Conservation (phyloP, 2,329 filamentous ascomycete species). For the Penicillium expansum region DNA sequence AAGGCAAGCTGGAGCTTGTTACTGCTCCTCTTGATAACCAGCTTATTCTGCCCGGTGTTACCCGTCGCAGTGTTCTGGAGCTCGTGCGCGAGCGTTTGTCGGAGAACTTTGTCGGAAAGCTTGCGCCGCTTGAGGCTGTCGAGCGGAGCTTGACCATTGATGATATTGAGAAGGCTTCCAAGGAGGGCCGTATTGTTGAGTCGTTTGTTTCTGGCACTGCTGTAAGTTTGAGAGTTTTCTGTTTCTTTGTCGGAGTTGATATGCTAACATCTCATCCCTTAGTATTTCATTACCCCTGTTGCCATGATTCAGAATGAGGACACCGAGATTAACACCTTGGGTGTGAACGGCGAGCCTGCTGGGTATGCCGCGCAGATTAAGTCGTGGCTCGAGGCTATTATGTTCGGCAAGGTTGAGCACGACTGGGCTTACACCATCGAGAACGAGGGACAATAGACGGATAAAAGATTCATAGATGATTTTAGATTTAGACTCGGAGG, state of each 20-base stretch:
- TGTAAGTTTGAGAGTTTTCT: slow-evolving; percentile 49
- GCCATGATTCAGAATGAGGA: slow-evolving; percentile 67
- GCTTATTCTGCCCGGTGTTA: slow-evolving; percentile 85
- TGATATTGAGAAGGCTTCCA: slow-evolving; percentile 68
- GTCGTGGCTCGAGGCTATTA: slow-evolving; percentile 67
- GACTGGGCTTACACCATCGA: slow-evolving; percentile 67
- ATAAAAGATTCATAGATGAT: background rate
- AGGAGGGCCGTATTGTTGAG: slow-evolving; percentile 76
- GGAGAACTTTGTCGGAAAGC: slow-evolving; percentile 36
- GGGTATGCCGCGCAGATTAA: slow-evolving; percentile 53
- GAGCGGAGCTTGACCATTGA: slow-evolving; percentile 80
- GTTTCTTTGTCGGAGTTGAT: background rate
- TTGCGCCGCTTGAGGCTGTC: slow-evolving; percentile 75
- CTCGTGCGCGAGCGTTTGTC: slow-evolving; percentile 64
- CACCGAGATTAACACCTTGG: slow-evolving; percentile 56
- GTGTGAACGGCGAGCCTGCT: slow-evolving; percentile 28
- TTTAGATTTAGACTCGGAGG: background rate
- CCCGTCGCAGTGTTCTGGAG: slow-evolving; percentile 75
- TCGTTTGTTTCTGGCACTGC: slow-evolving; percentile 86
- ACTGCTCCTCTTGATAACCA: slow-evolving; percentile 80
- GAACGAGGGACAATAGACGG: slow-evolving; percentile 49
- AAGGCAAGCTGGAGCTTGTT: slow-evolving; percentile 66
- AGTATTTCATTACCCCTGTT: slow-evolving; percentile 71
- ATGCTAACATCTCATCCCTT: background rate
- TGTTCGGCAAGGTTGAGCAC: slow-evolving; percentile 68